phyloP scores from a whole-genome alignment of 2,329 filamentous ascomycete species.

The Akanthomyces lecanii region DNA sequence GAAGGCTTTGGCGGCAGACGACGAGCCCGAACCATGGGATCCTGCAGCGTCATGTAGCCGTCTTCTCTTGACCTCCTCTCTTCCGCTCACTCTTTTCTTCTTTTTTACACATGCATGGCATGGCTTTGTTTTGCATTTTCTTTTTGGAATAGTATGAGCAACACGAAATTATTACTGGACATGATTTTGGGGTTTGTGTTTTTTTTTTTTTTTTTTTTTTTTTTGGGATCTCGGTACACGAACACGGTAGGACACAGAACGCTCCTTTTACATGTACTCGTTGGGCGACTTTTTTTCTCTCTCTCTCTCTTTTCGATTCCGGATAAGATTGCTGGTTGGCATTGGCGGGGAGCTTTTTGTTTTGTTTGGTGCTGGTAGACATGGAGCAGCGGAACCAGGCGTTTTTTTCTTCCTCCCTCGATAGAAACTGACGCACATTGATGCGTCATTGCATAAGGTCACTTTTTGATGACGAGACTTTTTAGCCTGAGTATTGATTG shows the following conservation, averaged over 20 bases:
- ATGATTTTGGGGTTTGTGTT: neutral
- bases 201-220: neutral
- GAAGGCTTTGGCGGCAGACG: slow-evolving; percentile 59
- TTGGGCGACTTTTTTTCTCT: neutral
- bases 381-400: too few relatives aligned
- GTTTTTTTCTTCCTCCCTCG: too few relatives aligned
- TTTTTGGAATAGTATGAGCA: slow-evolving; percentile 1
- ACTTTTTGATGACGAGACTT: too few relatives aligned
- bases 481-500: neutral
- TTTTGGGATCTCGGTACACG: slow-evolving; percentile 4
- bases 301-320: neutral
- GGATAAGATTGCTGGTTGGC: neutral
- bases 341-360: neutral
- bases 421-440: too few relatives aligned
- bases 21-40: slow-evolving; percentile 59
- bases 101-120: slow-evolving; percentile 3
- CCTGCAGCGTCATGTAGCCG: slow-evolving; percentile 59
- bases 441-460: too few relatives aligned
- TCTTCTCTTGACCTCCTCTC: neutral
- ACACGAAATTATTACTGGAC: neutral
- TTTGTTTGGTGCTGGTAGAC: neutral
- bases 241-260: slow-evolving; percentile 14
- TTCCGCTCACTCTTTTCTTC: neutral
- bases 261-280: neutral
- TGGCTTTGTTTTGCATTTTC: neutral